Percentiles rank a stretch among this genome's conserved stretches.
Conservation (phyloP, 257 asterid species). For the Przewalskia tangutica region DNA sequence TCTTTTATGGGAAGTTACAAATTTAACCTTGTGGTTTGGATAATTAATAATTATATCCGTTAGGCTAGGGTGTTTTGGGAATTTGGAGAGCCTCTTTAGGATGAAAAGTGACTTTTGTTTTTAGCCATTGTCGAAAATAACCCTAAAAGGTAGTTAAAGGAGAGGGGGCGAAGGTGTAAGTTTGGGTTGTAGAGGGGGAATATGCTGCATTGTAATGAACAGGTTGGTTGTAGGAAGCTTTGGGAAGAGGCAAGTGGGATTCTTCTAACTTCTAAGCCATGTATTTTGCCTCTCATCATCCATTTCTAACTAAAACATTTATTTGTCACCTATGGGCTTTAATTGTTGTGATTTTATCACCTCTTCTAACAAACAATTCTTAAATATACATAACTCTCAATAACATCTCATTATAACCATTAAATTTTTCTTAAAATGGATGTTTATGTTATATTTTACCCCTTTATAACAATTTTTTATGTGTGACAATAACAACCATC, state of each 20-base stretch:
- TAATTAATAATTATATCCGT: constrained; percentile 25
- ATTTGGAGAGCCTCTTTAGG: constrained; percentile 39
- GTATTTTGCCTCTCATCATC: not conserved
- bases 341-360: too few relatives aligned
- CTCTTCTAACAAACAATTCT: too few relatives aligned
- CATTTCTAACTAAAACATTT: not conserved
- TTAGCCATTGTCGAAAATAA: constrained; percentile 29
- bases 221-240: not conserved
- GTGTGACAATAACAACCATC: too few relatives aligned
- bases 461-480: too few relatives aligned
- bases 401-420: too few relatives aligned
- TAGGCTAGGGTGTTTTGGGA: constrained; percentile 33
- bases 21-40: not conserved
- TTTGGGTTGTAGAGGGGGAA: not conserved
- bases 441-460: too few relatives aligned
- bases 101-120: not conserved
- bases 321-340: not conserved
- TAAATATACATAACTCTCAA: too few relatives aligned
- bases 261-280: not conserved
- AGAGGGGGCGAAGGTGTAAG: not conserved
- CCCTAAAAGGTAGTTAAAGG: constrained; percentile 10
- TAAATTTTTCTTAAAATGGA: too few relatives aligned
- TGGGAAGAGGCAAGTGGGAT: not conserved
- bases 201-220: constrained; percentile 25
- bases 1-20: not conserved